Evolutionary conservation across 768 basidiomycete species (phyloP), one percentile per base, ranked within the genome.

Genomic region (Lentinula detonsa): DNA sequence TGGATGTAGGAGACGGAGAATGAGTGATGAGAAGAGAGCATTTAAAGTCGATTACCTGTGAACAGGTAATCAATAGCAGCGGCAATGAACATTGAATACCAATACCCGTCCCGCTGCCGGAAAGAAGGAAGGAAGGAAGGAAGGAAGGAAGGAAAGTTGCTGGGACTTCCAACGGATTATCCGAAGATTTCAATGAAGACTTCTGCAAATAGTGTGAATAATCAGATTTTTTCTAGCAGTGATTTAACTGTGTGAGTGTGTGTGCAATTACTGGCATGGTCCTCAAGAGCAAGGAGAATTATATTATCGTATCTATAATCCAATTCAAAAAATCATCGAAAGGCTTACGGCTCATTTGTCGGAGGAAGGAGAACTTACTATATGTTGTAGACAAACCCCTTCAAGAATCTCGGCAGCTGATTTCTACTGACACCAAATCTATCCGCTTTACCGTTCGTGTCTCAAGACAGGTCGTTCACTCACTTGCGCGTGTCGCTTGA

Each of bases 371-470:
- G 28, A 28, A 28, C 76, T 62, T 60, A 85, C 86, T 80, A 65
- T 85, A 87, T 64, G 76, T 77, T 9, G 87, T 65, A 33, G 84
- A 28, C 83, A 35, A 88, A 66, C 2, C 79, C 76, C 63, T 84
- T 85, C 48, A 90, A 73, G 11, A 89, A 83, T 64, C 83, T 80
- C 86, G 28, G 28, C 86, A 88, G 63, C 82, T 76, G 40, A 80
- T 69, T 0, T 28, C 87, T 86, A 8, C 81, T 81, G 59, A 88
- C 76, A 65, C 87, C 23, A 4, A 28, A 4, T 28, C 85, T 60
- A 87, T 85, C 85, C 85, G 88, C 49, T 87, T 71, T 4, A 84
- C 81, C 55, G 74, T 80, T 65, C 69, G 28, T 28, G 28, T 3
- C 78, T 81, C 73, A 80, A 1, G 72, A 65, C 64, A 28, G 74